Evolutionary conservation across 495 filamentous ascomycete genomes (phyloP).

Genomic region (Penicillium bovifimosum): DNA sequence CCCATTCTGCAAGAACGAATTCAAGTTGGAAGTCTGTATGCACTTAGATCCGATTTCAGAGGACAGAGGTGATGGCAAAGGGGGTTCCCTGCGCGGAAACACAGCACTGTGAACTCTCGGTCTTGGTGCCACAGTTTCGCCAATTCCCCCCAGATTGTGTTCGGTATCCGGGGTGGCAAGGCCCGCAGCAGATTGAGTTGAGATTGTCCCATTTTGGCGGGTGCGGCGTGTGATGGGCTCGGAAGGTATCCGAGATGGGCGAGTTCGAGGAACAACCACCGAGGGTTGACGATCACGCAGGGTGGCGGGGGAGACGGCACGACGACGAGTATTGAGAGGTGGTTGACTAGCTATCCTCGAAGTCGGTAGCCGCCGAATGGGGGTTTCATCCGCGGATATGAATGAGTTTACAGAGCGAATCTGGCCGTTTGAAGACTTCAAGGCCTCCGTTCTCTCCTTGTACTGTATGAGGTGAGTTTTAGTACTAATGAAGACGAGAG

Average conservation of each 20-base stretch:
- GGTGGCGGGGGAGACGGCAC: slow-evolving; percentile 54
- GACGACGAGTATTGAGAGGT: slow-evolving; percentile 33
- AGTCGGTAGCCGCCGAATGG: slow-evolving; percentile 22
- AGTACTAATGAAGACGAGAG: not conserved
- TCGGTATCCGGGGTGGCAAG: slow-evolving; percentile 45
- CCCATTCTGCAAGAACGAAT: slow-evolving; percentile 10
- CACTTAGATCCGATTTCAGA: slow-evolving; percentile 28
- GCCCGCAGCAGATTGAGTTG: slow-evolving; percentile 30
- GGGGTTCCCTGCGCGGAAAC: slow-evolving; percentile 30
- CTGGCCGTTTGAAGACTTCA: slow-evolving; percentile 51
- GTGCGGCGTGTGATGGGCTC: slow-evolving; percentile 33
- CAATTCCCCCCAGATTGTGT: slow-evolving; percentile 23
- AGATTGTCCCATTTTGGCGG: slow-evolving; percentile 26
- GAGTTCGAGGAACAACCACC: slow-evolving; percentile 25
- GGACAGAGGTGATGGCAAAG: slow-evolving; percentile 37
- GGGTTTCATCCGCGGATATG: slow-evolving; percentile 27
- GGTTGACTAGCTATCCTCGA: slow-evolving; percentile 26
- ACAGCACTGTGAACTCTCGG: slow-evolving; percentile 34
- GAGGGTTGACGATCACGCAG: slow-evolving; percentile 52
- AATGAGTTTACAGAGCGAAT: slow-evolving; percentile 46
- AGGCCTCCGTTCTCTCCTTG: slow-evolving; percentile 43
- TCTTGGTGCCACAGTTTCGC: slow-evolving; percentile 24
- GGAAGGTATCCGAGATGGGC: slow-evolving; percentile 28
- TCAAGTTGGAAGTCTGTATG: slow-evolving; percentile 9
- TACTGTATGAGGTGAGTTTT: slow-evolving; percentile 34